phyloP scores from a whole-genome alignment of 768 basidiomycete genomes.

The Paxillus ammoniavirescens region DNA sequence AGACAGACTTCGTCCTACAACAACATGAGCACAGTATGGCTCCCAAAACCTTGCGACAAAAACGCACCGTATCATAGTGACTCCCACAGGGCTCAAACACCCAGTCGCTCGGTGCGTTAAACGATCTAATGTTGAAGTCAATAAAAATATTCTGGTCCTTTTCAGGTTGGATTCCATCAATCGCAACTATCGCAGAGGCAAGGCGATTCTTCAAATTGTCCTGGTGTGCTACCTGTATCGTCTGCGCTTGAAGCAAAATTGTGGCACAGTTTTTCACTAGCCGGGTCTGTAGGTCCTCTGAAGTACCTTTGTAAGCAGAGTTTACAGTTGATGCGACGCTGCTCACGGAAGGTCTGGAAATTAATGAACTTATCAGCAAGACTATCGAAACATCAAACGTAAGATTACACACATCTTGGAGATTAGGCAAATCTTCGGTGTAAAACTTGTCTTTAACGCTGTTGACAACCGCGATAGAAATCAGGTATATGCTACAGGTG shows the following conservation, averaged over 20 bases:
- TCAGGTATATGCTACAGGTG: constrained; percentile 57
- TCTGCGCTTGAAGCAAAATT: constrained; percentile 59
- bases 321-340: neutral
- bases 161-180: constrained; percentile 51
- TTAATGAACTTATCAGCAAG: constrained; percentile 6
- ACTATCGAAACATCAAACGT: constrained; percentile 8
- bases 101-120: constrained; percentile 65
- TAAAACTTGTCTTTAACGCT: constrained; percentile 69
- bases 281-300: constrained; percentile 70
- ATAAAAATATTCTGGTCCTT: constrained; percentile 74
- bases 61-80: constrained; percentile 73
- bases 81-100: constrained; percentile 69
- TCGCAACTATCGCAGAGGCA: constrained; percentile 42
- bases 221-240: constrained; percentile 56
- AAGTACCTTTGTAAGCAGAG: constrained; percentile 1
- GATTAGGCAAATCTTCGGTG: constrained; percentile 57
- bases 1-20: constrained; percentile 48
- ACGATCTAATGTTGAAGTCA: constrained; percentile 65
- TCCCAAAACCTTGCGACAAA: neutral
- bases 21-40: constrained; percentile 1
- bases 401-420: constrained; percentile 63
- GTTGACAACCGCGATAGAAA: constrained; percentile 71
- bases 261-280: constrained; percentile 54
- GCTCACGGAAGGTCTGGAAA: constrained; percentile 66
- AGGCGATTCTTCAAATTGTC: constrained; percentile 55